Evolutionary conservation across 257 asterid genomes (phyloP).

Genomic region (Solanum ossicruentum): DNA sequence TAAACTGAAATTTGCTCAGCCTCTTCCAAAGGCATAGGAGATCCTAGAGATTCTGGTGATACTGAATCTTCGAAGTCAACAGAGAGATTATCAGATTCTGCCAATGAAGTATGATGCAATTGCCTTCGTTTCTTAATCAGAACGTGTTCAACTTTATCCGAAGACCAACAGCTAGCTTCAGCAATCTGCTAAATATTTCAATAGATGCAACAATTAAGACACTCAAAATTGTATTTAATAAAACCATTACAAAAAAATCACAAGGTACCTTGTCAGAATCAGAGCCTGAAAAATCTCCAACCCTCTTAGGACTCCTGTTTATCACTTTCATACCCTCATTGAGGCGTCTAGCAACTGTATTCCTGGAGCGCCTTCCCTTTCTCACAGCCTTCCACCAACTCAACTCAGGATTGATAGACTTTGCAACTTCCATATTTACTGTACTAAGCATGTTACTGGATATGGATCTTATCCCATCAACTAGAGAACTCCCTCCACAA

Average conservation of each 20-base stretch:
- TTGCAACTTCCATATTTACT: conserved; percentile 40
- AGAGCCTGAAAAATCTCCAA: conserved; percentile 56
- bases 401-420: conserved; percentile 29
- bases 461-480: not conserved
- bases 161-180: conserved; percentile 12
- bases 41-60: conserved; percentile 18
- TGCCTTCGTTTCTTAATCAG: conserved; percentile 66
- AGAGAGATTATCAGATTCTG: conserved; percentile 18
- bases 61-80: conserved; percentile 10
- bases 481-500: not conserved
- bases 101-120: conserved; percentile 28
- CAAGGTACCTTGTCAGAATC: conserved; percentile 62
- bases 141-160: conserved; percentile 31
- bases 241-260: not conserved
- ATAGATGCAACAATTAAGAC: not conserved
- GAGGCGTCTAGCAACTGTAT: conserved; percentile 40
- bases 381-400: conserved; percentile 74
- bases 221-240: not conserved
- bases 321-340: conserved; percentile 24
- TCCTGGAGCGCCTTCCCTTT: conserved; percentile 62
- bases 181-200: conserved; percentile 31
- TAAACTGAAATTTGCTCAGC: conserved; percentile 20
- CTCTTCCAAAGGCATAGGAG: conserved; percentile 43
- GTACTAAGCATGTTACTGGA: conserved; percentile 33
- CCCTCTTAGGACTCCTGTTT: conserved; percentile 54